phyloP scores from a whole-genome alignment of 2,329 filamentous ascomycete genomes.

The Samsoniella hepiali region DNA sequence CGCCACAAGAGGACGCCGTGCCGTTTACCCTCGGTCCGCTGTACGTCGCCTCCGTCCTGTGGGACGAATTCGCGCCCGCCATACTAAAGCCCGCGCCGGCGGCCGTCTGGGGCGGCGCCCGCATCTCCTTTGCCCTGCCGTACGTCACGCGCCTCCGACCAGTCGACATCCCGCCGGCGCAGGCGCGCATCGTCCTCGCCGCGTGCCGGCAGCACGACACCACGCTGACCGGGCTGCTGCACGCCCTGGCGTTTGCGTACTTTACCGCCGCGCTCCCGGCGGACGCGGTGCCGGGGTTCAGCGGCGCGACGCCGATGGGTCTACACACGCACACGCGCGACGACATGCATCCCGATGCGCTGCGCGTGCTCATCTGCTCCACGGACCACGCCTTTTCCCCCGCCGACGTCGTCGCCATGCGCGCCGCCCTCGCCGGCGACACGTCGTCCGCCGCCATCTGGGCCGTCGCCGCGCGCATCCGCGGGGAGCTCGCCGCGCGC shows the following conservation, averaged over 20 bases:
- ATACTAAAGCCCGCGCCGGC: conserved; percentile 32
- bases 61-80: conserved; percentile 38
- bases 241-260: conserved; percentile 43
- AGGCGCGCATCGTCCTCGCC: conserved; percentile 33
- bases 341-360: conserved; percentile 20
- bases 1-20: conserved; percentile 41
- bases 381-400: conserved; percentile 32
- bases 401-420: conserved; percentile 18
- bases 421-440: conserved; percentile 26
- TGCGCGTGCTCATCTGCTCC: conserved; percentile 41
- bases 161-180: conserved; percentile 33
- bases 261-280: conserved; percentile 28
- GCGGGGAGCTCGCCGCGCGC: conserved; percentile 33
- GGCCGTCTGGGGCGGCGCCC: conserved; percentile 38
- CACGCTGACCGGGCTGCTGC: conserved; percentile 49
- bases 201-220: conserved; percentile 39
- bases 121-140: conserved; percentile 35
- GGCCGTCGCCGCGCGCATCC: conserved; percentile 37
- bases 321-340: conserved; percentile 39
- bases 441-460: conserved; percentile 37
- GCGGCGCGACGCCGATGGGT: conserved; percentile 41
- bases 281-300: conserved; percentile 27
- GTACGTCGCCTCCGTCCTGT: conserved; percentile 42
- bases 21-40: conserved; percentile 37
- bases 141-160: conserved; percentile 36